Base-by-base conservation (phyloP, 179 eudicot species). In the Heliamphora pulchella region DNA sequence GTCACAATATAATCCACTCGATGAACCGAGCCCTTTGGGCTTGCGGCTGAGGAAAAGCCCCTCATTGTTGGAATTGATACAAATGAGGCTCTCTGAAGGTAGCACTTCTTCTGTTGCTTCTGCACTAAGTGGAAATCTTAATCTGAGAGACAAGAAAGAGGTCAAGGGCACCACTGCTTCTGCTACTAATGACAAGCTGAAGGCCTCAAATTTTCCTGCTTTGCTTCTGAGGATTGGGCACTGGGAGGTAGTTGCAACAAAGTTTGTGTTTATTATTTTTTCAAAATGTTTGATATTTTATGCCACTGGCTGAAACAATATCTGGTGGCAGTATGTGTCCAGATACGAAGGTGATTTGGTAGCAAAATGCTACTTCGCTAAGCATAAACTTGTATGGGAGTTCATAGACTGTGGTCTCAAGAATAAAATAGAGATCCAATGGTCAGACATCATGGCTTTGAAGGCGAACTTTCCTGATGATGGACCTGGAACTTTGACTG, bases 11-110 rank as follows among this genome's bases (percentile, higher is more conserved):
- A 91, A 96, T 87, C 99, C 97, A 22, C 93, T 94, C 46, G 90
- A 87, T 84, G 97, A 94, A 80, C 99, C 99, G 39, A 94, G 98
- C 59, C 99, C 99, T 18, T 80, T 96, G 85, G 99, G 99, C 18
- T 87, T 96, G 88, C 87, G 91, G 61, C 85, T 96, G 66, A 86
- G 89, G 71, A 94, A 94, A 82, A 94, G 92, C 73, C 98, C 98
- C 43, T 96, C 99, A 4, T 87, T 96, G 43, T 87, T 94, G 77
- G 97, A 96, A 71, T 86, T 96, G 80, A 90, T 96, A 48, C 92
- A 92, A 77, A 89, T 88, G 93, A 91, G 85, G 86, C 94, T 96
- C 54, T 88, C 98, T 54, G 87, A 94, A 81, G 89, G 88, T 50
- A 84, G 75, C 61, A 48, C 85, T 43, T 81, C 91, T 57, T 51